Base-by-base conservation (phyloP, 176 grass and related monocot genomes). In the Lolium multiflorum region DNA sequence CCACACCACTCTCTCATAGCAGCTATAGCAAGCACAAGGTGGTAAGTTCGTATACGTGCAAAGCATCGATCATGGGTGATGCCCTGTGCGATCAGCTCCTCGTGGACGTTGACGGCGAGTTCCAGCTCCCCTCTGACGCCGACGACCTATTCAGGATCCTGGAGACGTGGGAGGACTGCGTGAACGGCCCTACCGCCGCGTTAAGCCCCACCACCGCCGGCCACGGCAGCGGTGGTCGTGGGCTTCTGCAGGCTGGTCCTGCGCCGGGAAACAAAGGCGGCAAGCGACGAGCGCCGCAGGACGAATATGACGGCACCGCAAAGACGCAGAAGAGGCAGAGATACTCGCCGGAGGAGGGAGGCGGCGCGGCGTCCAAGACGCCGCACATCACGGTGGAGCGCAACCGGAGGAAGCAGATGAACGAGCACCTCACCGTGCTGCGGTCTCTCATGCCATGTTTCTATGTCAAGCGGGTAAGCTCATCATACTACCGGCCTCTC, bases 341-440 rank as follows among this genome's bases (percentile, higher is more conserved):
- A 65, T 74, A 67, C 57, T 57, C 84, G 31, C 26, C 61, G 2
- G 80, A 59, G 9, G 84, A 61, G 16, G 68, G 20, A 6, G 28
- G 77, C 28, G 58, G 13, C 35, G 71, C 21, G 37, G 16, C 67
- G 66, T 58, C 63, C 7, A 92, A 88, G 85, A 84, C 81, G 1
- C 78, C 92, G 28, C 94, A 97, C 78, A 90, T 97, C 85, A 70
- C 92, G 8, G 94, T 97, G 80, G 94, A 97, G 89, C 91, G 92
- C 46, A 97, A 94, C 85, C 84, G 94, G 81, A 82, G 94, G 78
- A 97, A 92, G 82, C 94, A 94, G 82, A 94, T 97, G 91, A 97
- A 94, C 84, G 92, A 92, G 70, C 68, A 97, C 82, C 85, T 97
- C 61, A 55, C 76, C 75, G 89, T 97, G 68, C 83, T 97, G 0